These are phyloP conservation scores for Cryptosporidium sp. DNA, from an alignment of 169 alveolate species.

Conservation along the genomic window DNA sequence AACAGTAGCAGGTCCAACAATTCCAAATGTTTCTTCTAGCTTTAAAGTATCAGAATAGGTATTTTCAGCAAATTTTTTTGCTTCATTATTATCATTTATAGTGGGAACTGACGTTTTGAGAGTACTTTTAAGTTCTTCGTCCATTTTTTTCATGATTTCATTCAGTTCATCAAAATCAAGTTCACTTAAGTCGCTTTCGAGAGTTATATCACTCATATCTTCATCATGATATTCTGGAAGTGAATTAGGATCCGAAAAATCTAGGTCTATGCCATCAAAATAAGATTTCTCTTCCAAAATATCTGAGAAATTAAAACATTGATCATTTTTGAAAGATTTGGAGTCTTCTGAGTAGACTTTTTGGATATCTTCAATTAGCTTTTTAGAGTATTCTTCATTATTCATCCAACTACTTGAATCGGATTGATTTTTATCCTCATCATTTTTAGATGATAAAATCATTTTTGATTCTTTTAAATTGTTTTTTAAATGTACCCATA, in stretches of 20 bases:
- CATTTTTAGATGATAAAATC: neutral
- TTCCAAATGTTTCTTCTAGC: conserved; percentile 50
- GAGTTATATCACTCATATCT: conserved; percentile 6
- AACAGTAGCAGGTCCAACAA: conserved; percentile 53
- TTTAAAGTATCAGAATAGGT: conserved; percentile 3
- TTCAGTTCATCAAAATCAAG: conserved; percentile 17
- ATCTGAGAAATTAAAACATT: neutral
- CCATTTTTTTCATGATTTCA: conserved; percentile 44
- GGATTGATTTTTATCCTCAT: neutral
- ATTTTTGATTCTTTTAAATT: neutral
- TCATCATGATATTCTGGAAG: neutral
- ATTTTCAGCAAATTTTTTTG: conserved; percentile 16
- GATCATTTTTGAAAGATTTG: neutral
- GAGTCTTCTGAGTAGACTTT: neutral
- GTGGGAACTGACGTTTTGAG: conserved; percentile 50
- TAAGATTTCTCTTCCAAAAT: conserved; percentile 34
- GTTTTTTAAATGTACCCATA: neutral
- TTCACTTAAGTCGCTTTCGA: conserved; percentile 12
- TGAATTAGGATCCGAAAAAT: neutral
- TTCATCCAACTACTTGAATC: conserved; percentile 47
- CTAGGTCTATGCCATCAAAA: conserved; percentile 26
- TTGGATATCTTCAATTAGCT: conserved; percentile 28
- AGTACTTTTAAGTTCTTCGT: conserved; percentile 53
- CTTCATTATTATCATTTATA: conserved; percentile 14
- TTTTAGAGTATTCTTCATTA: conserved; percentile 30